Conservation (phyloP, 331 rosid species). For the Cydonia oblonga region DNA sequence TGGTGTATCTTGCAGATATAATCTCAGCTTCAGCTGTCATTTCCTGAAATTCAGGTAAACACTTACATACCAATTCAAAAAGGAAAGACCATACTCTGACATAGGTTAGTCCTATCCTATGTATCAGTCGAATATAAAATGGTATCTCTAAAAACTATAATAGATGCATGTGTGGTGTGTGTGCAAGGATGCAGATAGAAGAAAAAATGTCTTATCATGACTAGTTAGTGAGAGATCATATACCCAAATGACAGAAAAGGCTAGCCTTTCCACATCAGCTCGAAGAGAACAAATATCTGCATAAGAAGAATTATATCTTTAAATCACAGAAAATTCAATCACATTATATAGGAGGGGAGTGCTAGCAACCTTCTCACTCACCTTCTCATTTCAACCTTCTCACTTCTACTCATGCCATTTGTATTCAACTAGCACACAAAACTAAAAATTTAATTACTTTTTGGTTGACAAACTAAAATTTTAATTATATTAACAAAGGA, state of each 20-base stretch:
- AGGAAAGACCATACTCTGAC: background rate
- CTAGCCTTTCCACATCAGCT: conserved; percentile 96
- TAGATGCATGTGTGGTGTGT: background rate
- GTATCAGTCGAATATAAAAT: background rate
- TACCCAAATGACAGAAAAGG: conserved; percentile 97
- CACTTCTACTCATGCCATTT: too few relatives aligned
- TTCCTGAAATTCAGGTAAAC: conserved; percentile 53
- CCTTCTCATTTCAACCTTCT: too few relatives aligned
- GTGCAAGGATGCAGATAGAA: background rate
- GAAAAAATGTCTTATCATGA: background rate
- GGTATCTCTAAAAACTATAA: background rate
- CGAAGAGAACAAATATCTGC: conserved; percentile 96
- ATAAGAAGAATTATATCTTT: conserved; percentile 14
- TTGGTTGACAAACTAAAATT: too few relatives aligned
- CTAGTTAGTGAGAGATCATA: conserved; percentile 14
- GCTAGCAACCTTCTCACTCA: too few relatives aligned
- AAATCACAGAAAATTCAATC: conserved; percentile 10
- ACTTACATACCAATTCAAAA: background rate
- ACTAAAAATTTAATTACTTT: too few relatives aligned
- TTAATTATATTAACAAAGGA: too few relatives aligned
- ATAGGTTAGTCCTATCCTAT: background rate
- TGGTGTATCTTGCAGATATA: conserved; percentile 62
- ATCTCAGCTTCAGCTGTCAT: conserved; percentile 93
- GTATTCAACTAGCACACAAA: too few relatives aligned
- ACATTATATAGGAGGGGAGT: background rate